A percentile compares a stretch with the other conserved stretches of the same genome.
Evolutionary conservation across 2,329 filamentous ascomycete species (phyloP).

Genomic region (Juglanconis sp.): DNA sequence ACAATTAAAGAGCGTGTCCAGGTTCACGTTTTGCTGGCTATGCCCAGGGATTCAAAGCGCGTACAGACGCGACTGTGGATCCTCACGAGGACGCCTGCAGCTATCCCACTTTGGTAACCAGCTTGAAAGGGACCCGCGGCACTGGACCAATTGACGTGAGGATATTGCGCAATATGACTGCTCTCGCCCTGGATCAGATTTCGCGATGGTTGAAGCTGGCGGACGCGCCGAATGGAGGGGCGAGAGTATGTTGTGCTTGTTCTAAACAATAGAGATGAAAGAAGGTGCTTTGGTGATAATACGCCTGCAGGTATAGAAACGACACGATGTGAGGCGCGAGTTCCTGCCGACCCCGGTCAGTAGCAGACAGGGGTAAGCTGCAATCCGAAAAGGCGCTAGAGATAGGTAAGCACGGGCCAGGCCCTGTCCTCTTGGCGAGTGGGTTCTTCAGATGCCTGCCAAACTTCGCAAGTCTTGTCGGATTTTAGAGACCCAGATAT

Average conservation of each 20-base stretch:
- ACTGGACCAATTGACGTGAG: background rate
- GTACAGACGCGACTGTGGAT: conserved; percentile 13
- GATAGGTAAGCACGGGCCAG: background rate
- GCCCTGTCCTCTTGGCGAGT: background rate
- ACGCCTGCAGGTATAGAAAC: background rate
- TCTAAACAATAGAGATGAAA: background rate
- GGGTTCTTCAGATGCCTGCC: background rate
- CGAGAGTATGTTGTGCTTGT: background rate
- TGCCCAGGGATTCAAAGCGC: conserved; percentile 8
- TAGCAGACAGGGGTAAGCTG: background rate
- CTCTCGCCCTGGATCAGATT: background rate
- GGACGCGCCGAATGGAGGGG: background rate
- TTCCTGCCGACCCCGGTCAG: background rate
- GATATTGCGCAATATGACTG: background rate
- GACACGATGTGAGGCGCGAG: background rate
- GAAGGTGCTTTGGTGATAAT: background rate
- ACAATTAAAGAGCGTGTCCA: conserved; percentile 13
- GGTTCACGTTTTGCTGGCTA: conserved; percentile 16
- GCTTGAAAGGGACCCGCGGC: background rate
- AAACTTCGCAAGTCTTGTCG: background rate
- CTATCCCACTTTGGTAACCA: conserved; percentile 4
- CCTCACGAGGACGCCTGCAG: conserved; percentile 4
- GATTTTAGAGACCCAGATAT: conserved; percentile 18
- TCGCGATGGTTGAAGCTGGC: background rate
- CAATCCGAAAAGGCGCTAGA: background rate